These are phyloP conservation scores for Cronartium quercuum DNA, from an alignment of 1,284 basidiomycete species.

Conservation along the genomic window DNA sequence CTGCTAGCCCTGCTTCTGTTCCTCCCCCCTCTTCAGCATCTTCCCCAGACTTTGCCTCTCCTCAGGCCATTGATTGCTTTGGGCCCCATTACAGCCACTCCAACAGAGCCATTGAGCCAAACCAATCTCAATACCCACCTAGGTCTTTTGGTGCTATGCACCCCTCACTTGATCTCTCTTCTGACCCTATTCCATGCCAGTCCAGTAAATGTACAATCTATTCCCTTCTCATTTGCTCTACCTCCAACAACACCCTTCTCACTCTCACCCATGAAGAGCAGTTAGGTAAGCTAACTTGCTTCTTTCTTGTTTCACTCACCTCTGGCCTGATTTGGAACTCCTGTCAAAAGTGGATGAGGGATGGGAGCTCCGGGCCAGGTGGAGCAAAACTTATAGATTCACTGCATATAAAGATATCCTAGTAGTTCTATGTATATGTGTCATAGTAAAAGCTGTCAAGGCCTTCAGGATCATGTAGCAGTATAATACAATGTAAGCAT, in stretches of 20 bases:
- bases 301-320: too few relatives aligned
- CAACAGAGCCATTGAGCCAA: neutral
- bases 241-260: constrained; percentile 23
- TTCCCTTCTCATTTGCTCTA: constrained; percentile 15
- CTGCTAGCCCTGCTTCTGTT: neutral
- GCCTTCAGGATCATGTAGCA: too few relatives aligned
- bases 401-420: too few relatives aligned
- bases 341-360: too few relatives aligned
- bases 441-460: too few relatives aligned
- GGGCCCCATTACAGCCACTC: neutral
- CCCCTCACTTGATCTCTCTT: constrained; percentile 15
- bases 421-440: too few relatives aligned
- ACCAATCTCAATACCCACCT: neutral
- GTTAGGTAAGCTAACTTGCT: too few relatives aligned
- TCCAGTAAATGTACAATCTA: constrained; percentile 27
- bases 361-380: too few relatives aligned
- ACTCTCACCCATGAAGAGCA: constrained; percentile 35
- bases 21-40: neutral
- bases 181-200: constrained; percentile 12
- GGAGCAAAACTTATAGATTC: too few relatives aligned
- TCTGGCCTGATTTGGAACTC: too few relatives aligned
- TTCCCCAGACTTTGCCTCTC: neutral
- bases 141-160: neutral
- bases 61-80: neutral
- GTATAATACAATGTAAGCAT: too few relatives aligned